A percentile compares a stretch with the other conserved stretches of the same genome.
These are phyloP conservation scores for Incumbomyces delicatus DNA, from an alignment of 2,329 filamentous ascomycete genomes.

Conservation along the genomic window DNA sequence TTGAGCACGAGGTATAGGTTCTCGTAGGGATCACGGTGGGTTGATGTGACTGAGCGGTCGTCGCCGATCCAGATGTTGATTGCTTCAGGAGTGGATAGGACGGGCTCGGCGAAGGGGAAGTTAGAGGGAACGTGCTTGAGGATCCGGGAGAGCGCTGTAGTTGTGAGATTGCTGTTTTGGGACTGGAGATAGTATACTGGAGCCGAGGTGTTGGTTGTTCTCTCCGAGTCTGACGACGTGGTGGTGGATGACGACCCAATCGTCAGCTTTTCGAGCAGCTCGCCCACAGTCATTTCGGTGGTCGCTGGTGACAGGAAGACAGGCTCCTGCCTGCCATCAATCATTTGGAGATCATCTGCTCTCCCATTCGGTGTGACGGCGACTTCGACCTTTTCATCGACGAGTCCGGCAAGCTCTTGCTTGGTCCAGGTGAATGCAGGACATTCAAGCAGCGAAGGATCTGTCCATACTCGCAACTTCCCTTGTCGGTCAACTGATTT, in stretches of 20 bases:
- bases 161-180: constrained; percentile 20
- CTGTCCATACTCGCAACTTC: background rate
- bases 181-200: constrained; percentile 21
- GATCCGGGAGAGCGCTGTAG: constrained; percentile 11
- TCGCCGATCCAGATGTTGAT: constrained; percentile 22
- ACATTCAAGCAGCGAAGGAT: constrained; percentile 1
- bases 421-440: constrained; percentile 17
- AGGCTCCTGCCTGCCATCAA: constrained; percentile 7
- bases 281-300: constrained; percentile 12
- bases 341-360: constrained; percentile 15
- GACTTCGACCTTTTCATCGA: constrained; percentile 16
- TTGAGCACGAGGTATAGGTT: constrained; percentile 20
- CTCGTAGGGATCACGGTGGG: constrained; percentile 21
- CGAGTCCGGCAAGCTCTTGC: constrained; percentile 10
- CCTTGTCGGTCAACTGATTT: constrained; percentile 1
- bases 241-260: no score
- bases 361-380: constrained; percentile 19
- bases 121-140: constrained; percentile 11
- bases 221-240: no score
- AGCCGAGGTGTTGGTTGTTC: no score
- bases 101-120: constrained; percentile 12
- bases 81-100: constrained; percentile 18
- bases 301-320: constrained; percentile 19
- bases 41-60: constrained; percentile 16
- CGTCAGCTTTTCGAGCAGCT: constrained; percentile 13